phyloP scores from a whole-genome alignment of 306 rosid species.

The Glycine tomentella region DNA sequence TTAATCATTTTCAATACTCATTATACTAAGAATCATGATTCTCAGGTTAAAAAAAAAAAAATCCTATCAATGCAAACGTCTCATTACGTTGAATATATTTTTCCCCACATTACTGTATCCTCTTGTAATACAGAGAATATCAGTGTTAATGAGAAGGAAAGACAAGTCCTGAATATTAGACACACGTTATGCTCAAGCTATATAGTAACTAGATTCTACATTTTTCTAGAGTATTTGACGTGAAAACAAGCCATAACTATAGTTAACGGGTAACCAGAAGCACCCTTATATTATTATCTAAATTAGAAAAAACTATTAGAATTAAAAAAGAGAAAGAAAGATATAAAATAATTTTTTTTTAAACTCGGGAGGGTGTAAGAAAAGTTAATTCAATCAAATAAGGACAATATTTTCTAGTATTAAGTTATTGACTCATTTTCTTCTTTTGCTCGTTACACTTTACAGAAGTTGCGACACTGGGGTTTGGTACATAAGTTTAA shows the following conservation, averaged over 20 bases:
- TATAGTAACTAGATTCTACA: too few species aligned
- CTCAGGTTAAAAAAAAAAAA: too few species aligned
- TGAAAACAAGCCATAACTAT: too few species aligned
- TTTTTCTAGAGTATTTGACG: too few species aligned
- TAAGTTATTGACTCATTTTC: not conserved
- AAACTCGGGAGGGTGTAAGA: not conserved
- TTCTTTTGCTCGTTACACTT: conserved; percentile 8
- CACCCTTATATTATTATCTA: not conserved
- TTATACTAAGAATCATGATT: too few species aligned
- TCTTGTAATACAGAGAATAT: not conserved
- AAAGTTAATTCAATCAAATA: not conserved
- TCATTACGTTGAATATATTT: too few species aligned
- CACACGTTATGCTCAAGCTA: too few species aligned
- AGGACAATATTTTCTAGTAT: not conserved
- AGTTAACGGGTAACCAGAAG: too few species aligned
- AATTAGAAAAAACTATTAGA: not conserved
- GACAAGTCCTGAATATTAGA: too few species aligned
- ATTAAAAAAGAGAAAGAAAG: too few species aligned
- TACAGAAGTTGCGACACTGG: not conserved
- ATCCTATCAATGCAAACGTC: too few species aligned
- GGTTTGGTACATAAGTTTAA: conserved; percentile 34
- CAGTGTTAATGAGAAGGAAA: not conserved
- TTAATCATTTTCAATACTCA: too few species aligned
- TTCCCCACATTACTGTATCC: not conserved
- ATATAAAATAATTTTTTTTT: not conserved